Evolutionary conservation across 495 filamentous ascomycete species (phyloP).

Genomic region (Penicillium bialowiezense): DNA sequence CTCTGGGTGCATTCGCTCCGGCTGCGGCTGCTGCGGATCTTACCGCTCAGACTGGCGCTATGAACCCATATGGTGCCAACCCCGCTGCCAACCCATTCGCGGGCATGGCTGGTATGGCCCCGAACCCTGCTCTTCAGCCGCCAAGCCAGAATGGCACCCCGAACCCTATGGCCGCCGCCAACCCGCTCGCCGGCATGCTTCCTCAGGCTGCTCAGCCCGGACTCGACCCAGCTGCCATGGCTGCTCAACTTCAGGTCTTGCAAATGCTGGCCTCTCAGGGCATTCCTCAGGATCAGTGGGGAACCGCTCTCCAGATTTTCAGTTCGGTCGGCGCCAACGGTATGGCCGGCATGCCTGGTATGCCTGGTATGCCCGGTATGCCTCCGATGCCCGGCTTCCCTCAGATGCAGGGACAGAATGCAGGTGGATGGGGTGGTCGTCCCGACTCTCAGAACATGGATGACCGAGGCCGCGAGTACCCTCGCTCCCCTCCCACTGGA

Average conservation of each 20-base stretch:
- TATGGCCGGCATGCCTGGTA: slow-evolving; percentile 26
- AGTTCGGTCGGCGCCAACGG: slow-evolving; percentile 34
- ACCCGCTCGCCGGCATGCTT: slow-evolving; percentile 48
- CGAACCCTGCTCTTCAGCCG: slow-evolving; percentile 46
- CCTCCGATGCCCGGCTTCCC: slow-evolving; percentile 6
- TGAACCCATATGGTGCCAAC: slow-evolving; percentile 58
- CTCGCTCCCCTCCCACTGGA: slow-evolving; percentile 55
- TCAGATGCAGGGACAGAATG: slow-evolving; percentile 28
- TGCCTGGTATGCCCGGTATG: slow-evolving; percentile 8
- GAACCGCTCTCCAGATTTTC: slow-evolving; percentile 48
- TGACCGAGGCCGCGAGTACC: slow-evolving; percentile 53
- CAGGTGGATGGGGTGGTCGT: slow-evolving; percentile 39
- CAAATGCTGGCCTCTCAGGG: slow-evolving; percentile 58
- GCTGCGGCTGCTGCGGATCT: slow-evolving; percentile 49
- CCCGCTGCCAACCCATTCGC: slow-evolving; percentile 49
- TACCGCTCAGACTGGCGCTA: slow-evolving; percentile 42
- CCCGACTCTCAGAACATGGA: slow-evolving; percentile 57
- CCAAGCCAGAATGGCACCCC: slow-evolving; percentile 43
- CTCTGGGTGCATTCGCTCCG: slow-evolving; percentile 55
- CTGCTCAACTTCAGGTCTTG: slow-evolving; percentile 62
- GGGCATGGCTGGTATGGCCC: slow-evolving; percentile 37
- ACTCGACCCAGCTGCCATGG: slow-evolving; percentile 39
- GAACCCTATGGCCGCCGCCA: slow-evolving; percentile 38
- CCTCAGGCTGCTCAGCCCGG: slow-evolving; percentile 39
- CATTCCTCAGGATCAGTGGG: slow-evolving; percentile 61